Evolutionary conservation across 1,139 yeast species (phyloP).

Genomic region (Yamadazyma dushanensis): DNA sequence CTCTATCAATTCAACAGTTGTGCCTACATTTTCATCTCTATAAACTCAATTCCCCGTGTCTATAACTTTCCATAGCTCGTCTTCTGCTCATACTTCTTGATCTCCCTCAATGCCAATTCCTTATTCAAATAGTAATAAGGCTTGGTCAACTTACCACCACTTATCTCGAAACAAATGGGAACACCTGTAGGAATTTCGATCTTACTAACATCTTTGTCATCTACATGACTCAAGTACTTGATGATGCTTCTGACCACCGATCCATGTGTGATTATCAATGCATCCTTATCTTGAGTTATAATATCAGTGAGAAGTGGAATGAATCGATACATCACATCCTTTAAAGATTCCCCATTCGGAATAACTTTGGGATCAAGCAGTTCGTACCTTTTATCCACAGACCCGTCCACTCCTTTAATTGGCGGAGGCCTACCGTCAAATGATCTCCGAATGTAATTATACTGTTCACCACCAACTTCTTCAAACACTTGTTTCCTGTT

Average conservation of each 20-base stretch:
- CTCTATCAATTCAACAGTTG: no score
- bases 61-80: constrained; percentile 8
- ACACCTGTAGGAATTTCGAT: constrained; percentile 79
- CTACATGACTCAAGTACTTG: constrained; percentile 55
- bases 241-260: constrained; percentile 69
- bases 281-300: constrained; percentile 42
- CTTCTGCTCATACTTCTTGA: constrained; percentile 54
- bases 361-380: constrained; percentile 24
- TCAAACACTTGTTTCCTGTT: constrained; percentile 53
- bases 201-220: constrained; percentile 62
- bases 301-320: constrained; percentile 52
- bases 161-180: constrained; percentile 60
- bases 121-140: constrained; percentile 65
- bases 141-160: constrained; percentile 40
- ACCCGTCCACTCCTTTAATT: constrained; percentile 32
- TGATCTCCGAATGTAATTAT: constrained; percentile 67
- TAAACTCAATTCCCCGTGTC: neutral
- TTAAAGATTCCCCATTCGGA: constrained; percentile 70
- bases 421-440: constrained; percentile 70
- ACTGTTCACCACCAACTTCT: constrained; percentile 54
- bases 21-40: no score
- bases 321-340: constrained; percentile 63
- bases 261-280: constrained; percentile 74
- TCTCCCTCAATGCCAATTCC: constrained; percentile 64
- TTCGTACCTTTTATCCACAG: constrained; percentile 49